Evolutionary conservation across 768 basidiomycete genomes (phyloP), one percentile per base, ranked within the genome.

Genomic region (Pleurotus citrinopileatus): DNA sequence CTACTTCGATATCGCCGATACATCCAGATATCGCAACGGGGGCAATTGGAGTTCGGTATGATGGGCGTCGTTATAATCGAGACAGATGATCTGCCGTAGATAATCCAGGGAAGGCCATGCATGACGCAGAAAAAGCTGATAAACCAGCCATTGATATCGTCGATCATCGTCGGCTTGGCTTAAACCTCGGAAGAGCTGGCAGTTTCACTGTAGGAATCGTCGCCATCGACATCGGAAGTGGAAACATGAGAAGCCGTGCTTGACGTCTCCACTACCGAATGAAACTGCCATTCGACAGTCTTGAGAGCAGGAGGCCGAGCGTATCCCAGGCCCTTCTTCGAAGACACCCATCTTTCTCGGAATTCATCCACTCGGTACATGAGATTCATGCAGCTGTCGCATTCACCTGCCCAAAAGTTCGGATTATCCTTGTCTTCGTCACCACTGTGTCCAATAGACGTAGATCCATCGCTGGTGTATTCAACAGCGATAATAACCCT

Each of bases 161-260:
- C 29, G 29, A n/a, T n/a, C 10, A 34, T 10, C 38, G 38, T 7
- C 38, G 38, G 10, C 12, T 9, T 40, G 32, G 19, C 22, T 34
- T 47, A 51, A 37, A 32, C 34, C 23, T 51, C 48, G 28, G 48
- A 17, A 8, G 48, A 51, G 34, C 19, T 51, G 10, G 48, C 34
- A 23, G 34, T 51, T 51, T 26, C 48, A 38, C 46, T 27, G 32
- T 40, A 9, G 17, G 38, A 40, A 34, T 51, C 48, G 20, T 36
- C 48, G 26, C 45, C 45, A 28, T 28, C 45, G 29, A 34, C 17
- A 15, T 50, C 48, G 29, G 48, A 51, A 10, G 48, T 51, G 28
- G 48, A 51, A 22, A 51, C 48, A 51, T 51, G 28, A 51, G 48
- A 51, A 51, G 48, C 48, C 5, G 48, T 51, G 34, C 48, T 51